Conservation (phyloP, 148 eudicot genomes). For the Camellia japonica region DNA sequence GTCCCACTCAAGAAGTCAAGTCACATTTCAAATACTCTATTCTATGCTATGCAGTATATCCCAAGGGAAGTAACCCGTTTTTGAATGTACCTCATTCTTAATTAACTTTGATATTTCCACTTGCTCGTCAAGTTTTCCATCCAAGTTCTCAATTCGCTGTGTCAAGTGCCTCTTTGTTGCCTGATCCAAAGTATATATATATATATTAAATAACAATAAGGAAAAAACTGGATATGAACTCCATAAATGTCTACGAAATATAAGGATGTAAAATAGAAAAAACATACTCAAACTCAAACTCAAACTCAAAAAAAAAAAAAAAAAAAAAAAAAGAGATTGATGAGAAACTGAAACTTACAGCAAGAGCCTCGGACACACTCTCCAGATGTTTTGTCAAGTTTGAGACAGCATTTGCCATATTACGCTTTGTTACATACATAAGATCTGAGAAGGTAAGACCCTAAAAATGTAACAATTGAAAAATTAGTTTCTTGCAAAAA, state of each 20-base stretch:
- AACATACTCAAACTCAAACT: too few species aligned
- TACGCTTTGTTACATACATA: slow-evolving; percentile 88
- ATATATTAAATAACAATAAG: background rate
- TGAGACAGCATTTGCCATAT: slow-evolving; percentile 76
- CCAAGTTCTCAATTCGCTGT: slow-evolving; percentile 77
- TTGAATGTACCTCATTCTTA: slow-evolving; percentile 48
- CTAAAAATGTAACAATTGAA: slow-evolving; percentile 28
- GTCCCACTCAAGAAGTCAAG: too few species aligned
- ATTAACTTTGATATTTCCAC: slow-evolving; percentile 65
- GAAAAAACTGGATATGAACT: background rate
- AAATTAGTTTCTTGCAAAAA: background rate
- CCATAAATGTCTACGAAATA: background rate
- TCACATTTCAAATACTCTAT: background rate
- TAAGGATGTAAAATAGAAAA: background rate
- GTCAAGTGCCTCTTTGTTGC: slow-evolving; percentile 80
- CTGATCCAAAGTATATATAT: slow-evolving; percentile 28
- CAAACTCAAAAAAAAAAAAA: too few species aligned
- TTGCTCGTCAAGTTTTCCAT: slow-evolving; percentile 82
- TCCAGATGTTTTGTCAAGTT: slow-evolving; percentile 85
- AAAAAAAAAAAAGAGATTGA: background rate
- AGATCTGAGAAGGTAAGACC: slow-evolving; percentile 84
- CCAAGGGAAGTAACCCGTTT: background rate
- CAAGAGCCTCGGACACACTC: slow-evolving; percentile 57
- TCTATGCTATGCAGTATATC: background rate
- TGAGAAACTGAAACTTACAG: slow-evolving; percentile 47